Percentiles rank a stretch among this genome's conserved stretches.
Evolutionary conservation across 345 rosid genomes (phyloP).

Genomic region (Leavenworthia alabamica): DNA sequence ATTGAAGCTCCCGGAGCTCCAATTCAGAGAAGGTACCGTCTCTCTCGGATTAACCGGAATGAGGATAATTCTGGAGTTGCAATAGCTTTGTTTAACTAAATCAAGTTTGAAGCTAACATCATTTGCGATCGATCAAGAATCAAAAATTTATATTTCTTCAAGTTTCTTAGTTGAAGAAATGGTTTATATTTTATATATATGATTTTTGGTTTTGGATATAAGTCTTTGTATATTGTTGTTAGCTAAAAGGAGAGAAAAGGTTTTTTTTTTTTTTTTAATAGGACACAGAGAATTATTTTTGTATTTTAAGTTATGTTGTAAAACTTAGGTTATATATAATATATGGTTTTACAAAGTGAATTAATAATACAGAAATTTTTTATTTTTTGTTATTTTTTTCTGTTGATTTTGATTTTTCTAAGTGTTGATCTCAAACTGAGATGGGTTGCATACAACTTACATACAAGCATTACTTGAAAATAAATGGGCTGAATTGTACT

Average conservation of each 20-base stretch:
- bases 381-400: not conserved
- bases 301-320: not conserved
- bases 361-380: not conserved
- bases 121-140: not conserved
- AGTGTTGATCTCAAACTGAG: not conserved
- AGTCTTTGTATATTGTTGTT: slow-evolving; percentile 24
- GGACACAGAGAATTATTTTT: not conserved
- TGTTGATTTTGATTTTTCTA: not conserved
- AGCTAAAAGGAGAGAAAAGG: slow-evolving; percentile 15
- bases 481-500: not conserved
- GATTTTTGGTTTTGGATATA: slow-evolving; percentile 13
- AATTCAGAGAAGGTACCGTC: slow-evolving; percentile 26
- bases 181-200: slow-evolving; percentile 1
- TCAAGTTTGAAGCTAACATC: slow-evolving; percentile 8
- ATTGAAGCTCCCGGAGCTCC: slow-evolving; percentile 75
- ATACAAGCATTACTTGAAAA: not conserved
- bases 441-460: no score
- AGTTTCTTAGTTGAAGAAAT: slow-evolving; percentile 16
- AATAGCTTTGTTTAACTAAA: slow-evolving; percentile 41
- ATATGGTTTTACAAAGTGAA: not conserved
- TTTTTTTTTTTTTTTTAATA: not conserved
- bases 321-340: not conserved
- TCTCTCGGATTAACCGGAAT: slow-evolving; percentile 25
- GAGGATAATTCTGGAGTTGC: slow-evolving; percentile 48
- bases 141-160: slow-evolving; percentile 5